Percentiles rank a stretch among this genome's conserved stretches.
Conservation (phyloP, 306 rosid genomes). For the Casuarina glauca region DNA sequence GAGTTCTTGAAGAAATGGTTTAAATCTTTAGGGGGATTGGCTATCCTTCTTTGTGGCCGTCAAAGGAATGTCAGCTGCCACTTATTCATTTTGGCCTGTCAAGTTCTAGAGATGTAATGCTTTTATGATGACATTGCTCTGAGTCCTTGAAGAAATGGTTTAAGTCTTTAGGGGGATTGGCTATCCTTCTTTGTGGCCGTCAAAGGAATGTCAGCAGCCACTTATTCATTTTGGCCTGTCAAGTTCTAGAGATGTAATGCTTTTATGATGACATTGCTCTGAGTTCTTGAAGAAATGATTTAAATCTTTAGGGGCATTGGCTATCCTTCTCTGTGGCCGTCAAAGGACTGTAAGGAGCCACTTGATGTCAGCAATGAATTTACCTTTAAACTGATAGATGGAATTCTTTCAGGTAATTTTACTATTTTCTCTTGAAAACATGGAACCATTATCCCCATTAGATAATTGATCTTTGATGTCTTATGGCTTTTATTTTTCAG, state of each 20-base stretch:
- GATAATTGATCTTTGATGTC: neutral
- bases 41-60: no score
- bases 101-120: neutral
- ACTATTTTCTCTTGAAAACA: neutral
- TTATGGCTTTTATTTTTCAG: slow-evolving; percentile 22
- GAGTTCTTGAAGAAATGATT: slow-evolving; percentile 16
- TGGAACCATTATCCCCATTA: neutral
- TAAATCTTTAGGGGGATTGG: slow-evolving; percentile 31
- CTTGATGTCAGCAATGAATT: slow-evolving; percentile 49
- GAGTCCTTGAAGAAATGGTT: slow-evolving; percentile 15
- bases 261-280: neutral
- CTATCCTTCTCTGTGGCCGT: slow-evolving; percentile 49
- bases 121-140: neutral
- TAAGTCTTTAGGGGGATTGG: slow-evolving; percentile 40
- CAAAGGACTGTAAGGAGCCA: slow-evolving; percentile 40
- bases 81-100: neutral
- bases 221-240: neutral
- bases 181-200: slow-evolving; percentile 27
- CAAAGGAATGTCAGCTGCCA: no score
- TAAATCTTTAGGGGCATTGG: slow-evolving; percentile 40
- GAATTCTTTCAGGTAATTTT: slow-evolving; percentile 41
- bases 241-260: neutral
- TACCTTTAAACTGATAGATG: slow-evolving; percentile 38
- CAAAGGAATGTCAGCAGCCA: no score
- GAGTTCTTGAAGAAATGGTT: slow-evolving; percentile 16